Evolutionary conservation across 768 basidiomycete genomes (phyloP).

Genomic region (Phylloporus sp.): DNA sequence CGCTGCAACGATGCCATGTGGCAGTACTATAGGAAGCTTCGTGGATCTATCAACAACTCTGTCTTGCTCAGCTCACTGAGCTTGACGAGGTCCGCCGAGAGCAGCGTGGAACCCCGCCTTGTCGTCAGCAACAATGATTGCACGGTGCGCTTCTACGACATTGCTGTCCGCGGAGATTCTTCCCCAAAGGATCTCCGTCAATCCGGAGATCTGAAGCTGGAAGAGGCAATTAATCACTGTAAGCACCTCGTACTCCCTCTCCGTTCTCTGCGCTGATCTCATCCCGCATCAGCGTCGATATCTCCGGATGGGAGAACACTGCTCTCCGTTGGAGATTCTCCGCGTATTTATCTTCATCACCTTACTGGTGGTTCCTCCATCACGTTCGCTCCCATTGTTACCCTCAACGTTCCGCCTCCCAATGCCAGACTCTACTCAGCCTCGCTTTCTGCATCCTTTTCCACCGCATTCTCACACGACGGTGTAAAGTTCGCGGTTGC

Average conservation of each 20-base stretch:
- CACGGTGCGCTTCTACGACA: slow-evolving; percentile 74
- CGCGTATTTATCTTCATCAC: slow-evolving; percentile 77
- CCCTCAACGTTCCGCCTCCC: slow-evolving; percentile 62
- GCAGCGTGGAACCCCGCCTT: slow-evolving; percentile 68
- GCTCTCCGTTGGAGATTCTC: slow-evolving; percentile 87
- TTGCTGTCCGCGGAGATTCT: slow-evolving; percentile 49
- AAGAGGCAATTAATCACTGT: slow-evolving; percentile 82
- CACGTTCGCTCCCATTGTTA: slow-evolving; percentile 60
- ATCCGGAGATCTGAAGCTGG: slow-evolving; percentile 51
- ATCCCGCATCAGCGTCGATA: slow-evolving; percentile 59
- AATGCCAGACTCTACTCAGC: slow-evolving; percentile 37
- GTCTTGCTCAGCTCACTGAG: slow-evolving; percentile 61
- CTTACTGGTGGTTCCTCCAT: slow-evolving; percentile 60
- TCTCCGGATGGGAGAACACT: slow-evolving; percentile 85
- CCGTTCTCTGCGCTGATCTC: slow-evolving; percentile 5
- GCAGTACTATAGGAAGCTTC: slow-evolving; percentile 50
- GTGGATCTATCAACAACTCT: slow-evolving; percentile 79
- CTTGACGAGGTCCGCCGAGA: slow-evolving; percentile 54
- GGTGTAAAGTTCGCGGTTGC: slow-evolving; percentile 79
- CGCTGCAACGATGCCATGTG: slow-evolving; percentile 33
- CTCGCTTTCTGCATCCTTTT: slow-evolving; percentile 67
- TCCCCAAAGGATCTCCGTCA: slow-evolving; percentile 40
- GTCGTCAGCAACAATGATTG: slow-evolving; percentile 85
- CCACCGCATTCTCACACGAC: slow-evolving; percentile 70
- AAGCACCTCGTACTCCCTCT: slow-evolving; percentile 26